phyloP scores from a whole-genome alignment of 2,329 filamentous ascomycete genomes.

The Meredithiella fracta region DNA sequence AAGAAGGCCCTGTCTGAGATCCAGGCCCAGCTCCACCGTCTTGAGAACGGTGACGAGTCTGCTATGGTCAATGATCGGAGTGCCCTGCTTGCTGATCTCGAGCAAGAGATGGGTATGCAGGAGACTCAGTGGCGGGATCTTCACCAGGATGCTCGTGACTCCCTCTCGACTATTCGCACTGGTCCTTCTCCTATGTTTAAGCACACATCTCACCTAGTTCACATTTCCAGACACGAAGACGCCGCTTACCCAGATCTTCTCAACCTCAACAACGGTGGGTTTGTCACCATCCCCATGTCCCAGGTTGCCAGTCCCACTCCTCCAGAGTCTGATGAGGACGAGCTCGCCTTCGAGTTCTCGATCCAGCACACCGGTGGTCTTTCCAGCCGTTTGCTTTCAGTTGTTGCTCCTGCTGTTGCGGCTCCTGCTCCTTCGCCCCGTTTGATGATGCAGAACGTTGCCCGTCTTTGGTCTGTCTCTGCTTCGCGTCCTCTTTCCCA shows the following conservation, averaged over 20 bases:
- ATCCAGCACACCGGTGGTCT: slow-evolving; percentile 5
- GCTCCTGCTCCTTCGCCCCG: slow-evolving; percentile 8
- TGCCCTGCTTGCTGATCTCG: slow-evolving; percentile 39
- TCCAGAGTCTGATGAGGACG: slow-evolving; percentile 27
- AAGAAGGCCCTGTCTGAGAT: slow-evolving; percentile 31
- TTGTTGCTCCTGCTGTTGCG: background rate
- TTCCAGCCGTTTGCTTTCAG: background rate
- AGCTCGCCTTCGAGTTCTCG: slow-evolving; percentile 20
- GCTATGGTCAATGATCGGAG: slow-evolving; percentile 1
- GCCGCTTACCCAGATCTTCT: slow-evolving; percentile 10
- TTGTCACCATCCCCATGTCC: slow-evolving; percentile 16
- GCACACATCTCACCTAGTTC: slow-evolving; percentile 2
- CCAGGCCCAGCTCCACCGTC: slow-evolving; percentile 33
- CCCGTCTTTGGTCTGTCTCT: slow-evolving; percentile 13
- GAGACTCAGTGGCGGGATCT: slow-evolving; percentile 44
- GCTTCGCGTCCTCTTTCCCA: slow-evolving; percentile 11
- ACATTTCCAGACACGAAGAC: slow-evolving; percentile 5
- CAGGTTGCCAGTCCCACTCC: slow-evolving; percentile 37
- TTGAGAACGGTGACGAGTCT: slow-evolving; percentile 22
- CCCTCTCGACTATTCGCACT: slow-evolving; percentile 30
- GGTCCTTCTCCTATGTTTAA: slow-evolving; percentile 3
- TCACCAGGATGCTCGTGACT: slow-evolving; percentile 35
- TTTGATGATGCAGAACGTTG: slow-evolving; percentile 12
- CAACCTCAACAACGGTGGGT: slow-evolving; percentile 4
- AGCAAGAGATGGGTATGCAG: slow-evolving; percentile 44